Percentiles rank a stretch among this genome's conserved stretches.
These are phyloP conservation scores for Athelia sp. DNA, from an alignment of 1,284 basidiomycete genomes.

Conservation along the genomic window DNA sequence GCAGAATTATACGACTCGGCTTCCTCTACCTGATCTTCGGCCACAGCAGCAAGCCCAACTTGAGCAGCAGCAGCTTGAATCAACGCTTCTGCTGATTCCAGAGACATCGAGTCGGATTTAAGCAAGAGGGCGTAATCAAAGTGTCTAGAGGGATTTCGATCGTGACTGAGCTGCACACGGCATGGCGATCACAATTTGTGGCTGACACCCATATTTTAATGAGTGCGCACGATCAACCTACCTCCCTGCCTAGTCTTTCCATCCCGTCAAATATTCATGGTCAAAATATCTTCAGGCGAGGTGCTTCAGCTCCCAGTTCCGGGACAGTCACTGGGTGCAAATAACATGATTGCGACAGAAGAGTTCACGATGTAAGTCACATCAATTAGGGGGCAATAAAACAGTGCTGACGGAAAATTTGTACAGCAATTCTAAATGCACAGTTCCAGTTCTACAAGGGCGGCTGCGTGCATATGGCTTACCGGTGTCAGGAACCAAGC, in stretches of 20 bases:
- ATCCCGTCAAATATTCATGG: too few relatives aligned
- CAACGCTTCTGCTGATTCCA: conserved; percentile 2
- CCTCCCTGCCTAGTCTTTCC: too few relatives aligned
- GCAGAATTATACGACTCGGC: conserved; percentile 9
- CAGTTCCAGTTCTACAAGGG: background rate
- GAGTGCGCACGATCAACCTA: too few relatives aligned
- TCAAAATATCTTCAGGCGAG: background rate
- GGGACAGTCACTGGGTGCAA: background rate
- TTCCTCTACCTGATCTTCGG: conserved; percentile 12
- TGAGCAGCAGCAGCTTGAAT: background rate
- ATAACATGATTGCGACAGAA: background rate
- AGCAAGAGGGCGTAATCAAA: background rate
- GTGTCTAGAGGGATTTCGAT: background rate
- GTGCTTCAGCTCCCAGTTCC: background rate
- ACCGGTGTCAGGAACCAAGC: background rate
- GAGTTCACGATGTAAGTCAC: background rate
- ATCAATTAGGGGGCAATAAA: background rate
- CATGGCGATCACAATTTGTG: background rate
- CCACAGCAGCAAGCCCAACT: conserved; percentile 5
- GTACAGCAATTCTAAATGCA: background rate
- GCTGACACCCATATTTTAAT: background rate
- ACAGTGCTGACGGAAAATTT: too few relatives aligned
- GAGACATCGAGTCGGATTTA: background rate
- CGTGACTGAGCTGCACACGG: too few relatives aligned
- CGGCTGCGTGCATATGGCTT: background rate